phyloP scores from a whole-genome alignment of 192 early-diverging fungal genomes.

The Linnemannia elongata region DNA sequence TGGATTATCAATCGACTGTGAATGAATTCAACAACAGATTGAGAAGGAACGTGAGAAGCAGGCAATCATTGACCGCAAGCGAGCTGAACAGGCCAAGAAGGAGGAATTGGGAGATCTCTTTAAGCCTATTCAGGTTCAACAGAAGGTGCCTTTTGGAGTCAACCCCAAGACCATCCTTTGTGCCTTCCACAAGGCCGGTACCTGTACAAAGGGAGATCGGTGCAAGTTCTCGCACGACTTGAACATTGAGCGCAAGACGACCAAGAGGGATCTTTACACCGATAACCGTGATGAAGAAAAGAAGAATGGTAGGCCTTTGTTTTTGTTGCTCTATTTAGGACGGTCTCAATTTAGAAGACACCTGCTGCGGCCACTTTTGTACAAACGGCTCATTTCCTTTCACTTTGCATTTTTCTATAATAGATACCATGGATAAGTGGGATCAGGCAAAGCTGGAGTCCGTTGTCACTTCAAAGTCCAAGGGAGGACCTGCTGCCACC shows the following conservation, averaged over 20 bases:
- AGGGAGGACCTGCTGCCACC: constrained; percentile 82
- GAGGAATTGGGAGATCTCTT: constrained; percentile 92
- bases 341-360: not conserved
- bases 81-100: constrained; percentile 88
- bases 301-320: constrained; percentile 47
- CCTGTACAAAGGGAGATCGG: constrained; percentile 89
- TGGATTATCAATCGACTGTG: not conserved
- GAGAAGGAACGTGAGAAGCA: constrained; percentile 77
- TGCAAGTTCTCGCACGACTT: constrained; percentile 99
- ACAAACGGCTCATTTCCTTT: not conserved
- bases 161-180: constrained; percentile 97
- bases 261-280: constrained; percentile 95
- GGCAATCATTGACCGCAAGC: constrained; percentile 74
- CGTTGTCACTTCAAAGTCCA: constrained; percentile 80
- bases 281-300: constrained; percentile 81
- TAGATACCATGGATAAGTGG: constrained; percentile 97
- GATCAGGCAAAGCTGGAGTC: constrained; percentile 92
- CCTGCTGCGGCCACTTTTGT: not conserved
- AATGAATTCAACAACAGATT: constrained; percentile 56
- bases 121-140: constrained; percentile 85
- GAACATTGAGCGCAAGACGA: constrained; percentile 88
- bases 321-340: not conserved
- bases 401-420: not conserved
- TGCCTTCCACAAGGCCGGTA: constrained; percentile 91
- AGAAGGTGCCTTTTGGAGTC: constrained; percentile 98